Base-by-base conservation (phyloP, 257 asterid genomes). In the Solanum pimpinellifolium region DNA sequence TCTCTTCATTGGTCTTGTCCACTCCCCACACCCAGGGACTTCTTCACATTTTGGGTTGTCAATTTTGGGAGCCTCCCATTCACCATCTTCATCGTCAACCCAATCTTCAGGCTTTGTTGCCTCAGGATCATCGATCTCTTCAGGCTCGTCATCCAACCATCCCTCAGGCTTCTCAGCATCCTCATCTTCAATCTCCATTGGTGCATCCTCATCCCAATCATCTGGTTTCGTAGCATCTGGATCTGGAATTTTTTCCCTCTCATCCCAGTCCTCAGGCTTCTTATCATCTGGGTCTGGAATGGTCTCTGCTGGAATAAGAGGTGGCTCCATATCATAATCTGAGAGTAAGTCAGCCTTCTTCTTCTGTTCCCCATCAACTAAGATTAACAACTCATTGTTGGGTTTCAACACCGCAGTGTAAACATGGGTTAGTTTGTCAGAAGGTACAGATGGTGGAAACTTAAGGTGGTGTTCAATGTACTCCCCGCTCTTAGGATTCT, bases 41-140 rank as follows among this genome's bases (percentile, higher is more conserved):
- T 89, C 96, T 3, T 82, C 89, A 87, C 99, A 97, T 85, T 88
- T 94, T 0, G 98, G 98, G 90, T 97, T 97, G 76, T 95, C 97
- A 83, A 93, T 83, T 83, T 97, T 94, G 0, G 99, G 99, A 21
- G 98, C 94, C 91, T 97, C 99, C 99, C 99, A 97, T 68, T 92
- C 97, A 88, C 99, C 99, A 91, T 97, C 99, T 91, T 97, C 99
- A 69, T 97, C 98, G 46, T 97, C 99, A 88, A 93, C 99, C 99
- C 99, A 97, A 75, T 97, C 99, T 89, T 96, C 99, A 4, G 99
- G 99, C 87, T 97, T 97, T 11, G 93, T 87, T 18, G 98, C 94
- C 90, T 96, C 99, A 5, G 99, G 99, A 86, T 97, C 99, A 88
- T 97, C 98, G 20, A 97, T 87, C 87, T 96, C 99, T 87, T 95